Conservation (phyloP, 208 protist species). For the Paratrypanosoma confusum region DNA sequence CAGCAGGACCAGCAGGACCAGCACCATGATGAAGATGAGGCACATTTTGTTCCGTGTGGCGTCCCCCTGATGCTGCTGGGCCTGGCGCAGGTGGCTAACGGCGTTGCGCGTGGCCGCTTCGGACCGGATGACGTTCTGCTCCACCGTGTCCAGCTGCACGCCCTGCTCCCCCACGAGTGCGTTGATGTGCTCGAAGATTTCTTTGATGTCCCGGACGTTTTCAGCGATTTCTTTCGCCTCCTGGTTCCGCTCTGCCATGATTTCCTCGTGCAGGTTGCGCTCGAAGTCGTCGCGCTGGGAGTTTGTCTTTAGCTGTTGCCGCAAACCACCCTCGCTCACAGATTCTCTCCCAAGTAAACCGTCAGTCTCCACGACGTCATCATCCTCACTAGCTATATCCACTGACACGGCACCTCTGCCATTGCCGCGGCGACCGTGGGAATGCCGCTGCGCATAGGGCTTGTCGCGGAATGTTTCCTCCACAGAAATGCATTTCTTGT, state of each 20-base stretch:
- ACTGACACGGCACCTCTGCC: no score
- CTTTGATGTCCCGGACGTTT: constrained; percentile 75
- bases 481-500: constrained; percentile 65
- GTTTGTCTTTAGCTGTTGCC: not conserved
- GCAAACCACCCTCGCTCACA: not conserved
- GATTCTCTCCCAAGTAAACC: no score
- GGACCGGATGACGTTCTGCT: constrained; percentile 40
- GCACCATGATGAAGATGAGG: constrained; percentile 42
- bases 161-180: constrained; percentile 76
- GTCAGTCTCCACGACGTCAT: no score
- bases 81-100: constrained; percentile 42
- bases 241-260: constrained; percentile 65
- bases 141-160: constrained; percentile 53
- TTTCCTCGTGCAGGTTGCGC: constrained; percentile 63
- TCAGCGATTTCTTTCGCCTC: constrained; percentile 80
- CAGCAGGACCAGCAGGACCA: constrained; percentile 23
- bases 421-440: no score
- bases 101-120: constrained; percentile 59
- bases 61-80: constrained; percentile 43
- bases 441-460: no score
- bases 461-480: constrained; percentile 38
- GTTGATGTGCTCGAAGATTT: constrained; percentile 82
- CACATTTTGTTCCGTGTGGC: constrained; percentile 44
- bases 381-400: no score
- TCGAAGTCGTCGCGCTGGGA: constrained; percentile 58